These are phyloP conservation scores for Drechslera avenae DNA, from an alignment of 2,329 filamentous ascomycete genomes.

Conservation along the genomic window DNA sequence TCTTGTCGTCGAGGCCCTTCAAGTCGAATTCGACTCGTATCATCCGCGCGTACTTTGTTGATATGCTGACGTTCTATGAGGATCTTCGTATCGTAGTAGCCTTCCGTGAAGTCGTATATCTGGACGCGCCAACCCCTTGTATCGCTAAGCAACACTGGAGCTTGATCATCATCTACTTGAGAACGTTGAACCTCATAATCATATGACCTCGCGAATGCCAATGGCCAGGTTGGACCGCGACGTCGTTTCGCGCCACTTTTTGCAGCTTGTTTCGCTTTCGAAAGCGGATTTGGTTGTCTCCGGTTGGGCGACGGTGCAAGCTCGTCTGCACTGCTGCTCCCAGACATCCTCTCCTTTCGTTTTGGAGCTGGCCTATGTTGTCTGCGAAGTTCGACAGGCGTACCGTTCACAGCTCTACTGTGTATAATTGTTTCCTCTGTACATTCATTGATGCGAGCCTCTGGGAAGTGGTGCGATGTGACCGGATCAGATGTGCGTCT, in stretches of 20 bases:
- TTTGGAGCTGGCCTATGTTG: conserved; percentile 14
- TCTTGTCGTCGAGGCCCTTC: conserved; percentile 14
- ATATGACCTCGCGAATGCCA: conserved; percentile 27
- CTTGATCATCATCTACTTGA: background rate
- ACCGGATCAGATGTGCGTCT: background rate
- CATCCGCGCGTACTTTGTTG: conserved; percentile 20
- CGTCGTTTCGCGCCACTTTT: conserved; percentile 6
- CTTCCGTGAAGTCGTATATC: background rate
- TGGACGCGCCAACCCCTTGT: conserved; percentile 4
- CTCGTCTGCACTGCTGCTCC: conserved; percentile 25
- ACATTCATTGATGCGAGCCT: conserved; percentile 32
- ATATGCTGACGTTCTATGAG: conserved; percentile 18
- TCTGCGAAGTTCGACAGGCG: conserved; percentile 15
- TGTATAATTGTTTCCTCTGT: conserved; percentile 7
- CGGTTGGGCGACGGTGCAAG: conserved; percentile 16
- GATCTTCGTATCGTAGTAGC: background rate
- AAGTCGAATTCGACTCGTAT: conserved; percentile 26
- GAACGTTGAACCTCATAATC: conserved; percentile 4
- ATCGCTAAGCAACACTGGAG: conserved; percentile 2
- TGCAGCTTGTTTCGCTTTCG: conserved; percentile 4
- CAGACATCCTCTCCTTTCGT: background rate
- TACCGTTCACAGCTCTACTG: background rate
- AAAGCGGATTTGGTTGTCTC: background rate
- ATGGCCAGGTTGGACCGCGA: conserved; percentile 13
- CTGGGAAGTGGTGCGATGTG: conserved; percentile 21